Percentiles rank a stretch among this genome's conserved stretches.
Evolutionary conservation across 2,329 filamentous ascomycete species (phyloP).

Genomic region (Curvularia eragrostidis): DNA sequence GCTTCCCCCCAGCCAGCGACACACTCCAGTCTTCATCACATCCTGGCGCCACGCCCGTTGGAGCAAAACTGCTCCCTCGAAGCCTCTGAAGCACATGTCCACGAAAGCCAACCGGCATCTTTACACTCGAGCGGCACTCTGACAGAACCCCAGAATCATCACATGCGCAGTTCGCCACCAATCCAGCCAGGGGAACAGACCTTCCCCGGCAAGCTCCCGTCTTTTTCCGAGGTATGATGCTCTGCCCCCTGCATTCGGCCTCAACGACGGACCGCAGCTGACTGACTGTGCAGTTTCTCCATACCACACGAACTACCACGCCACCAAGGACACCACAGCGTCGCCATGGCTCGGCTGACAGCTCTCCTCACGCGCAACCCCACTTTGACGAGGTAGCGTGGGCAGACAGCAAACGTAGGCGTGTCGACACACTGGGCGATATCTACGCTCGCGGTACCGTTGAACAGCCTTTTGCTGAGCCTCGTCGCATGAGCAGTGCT

Average conservation of each 20-base stretch:
- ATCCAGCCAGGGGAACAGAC: constrained; percentile 43
- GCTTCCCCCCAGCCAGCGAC: background rate
- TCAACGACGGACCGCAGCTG: constrained; percentile 7
- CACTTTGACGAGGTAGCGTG: constrained; percentile 43
- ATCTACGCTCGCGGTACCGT: constrained; percentile 28
- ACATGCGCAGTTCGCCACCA: constrained; percentile 43
- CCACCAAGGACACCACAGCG: constrained; percentile 44
- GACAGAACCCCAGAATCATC: constrained; percentile 34
- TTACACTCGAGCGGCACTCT: constrained; percentile 12
- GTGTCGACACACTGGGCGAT: constrained; percentile 36
- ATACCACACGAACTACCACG: constrained; percentile 40
- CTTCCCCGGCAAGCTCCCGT: constrained; percentile 36
- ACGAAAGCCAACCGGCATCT: background rate
- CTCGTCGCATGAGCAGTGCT: constrained; percentile 27
- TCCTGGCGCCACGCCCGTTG: background rate
- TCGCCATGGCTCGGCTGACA: constrained; percentile 35
- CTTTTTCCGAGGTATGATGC: constrained; percentile 41
- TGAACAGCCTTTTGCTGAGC: constrained; percentile 25
- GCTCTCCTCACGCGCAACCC: constrained; percentile 35
- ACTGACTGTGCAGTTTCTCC: constrained; percentile 33
- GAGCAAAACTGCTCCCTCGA: background rate
- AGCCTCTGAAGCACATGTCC: background rate
- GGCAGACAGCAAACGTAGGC: constrained; percentile 36
- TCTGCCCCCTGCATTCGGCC: background rate
- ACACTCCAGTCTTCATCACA: background rate